A percentile compares a stretch with the other conserved stretches of the same genome.
phyloP scores from a whole-genome alignment of 768 basidiomycete species.

The Kwoniella shandongensis region DNA sequence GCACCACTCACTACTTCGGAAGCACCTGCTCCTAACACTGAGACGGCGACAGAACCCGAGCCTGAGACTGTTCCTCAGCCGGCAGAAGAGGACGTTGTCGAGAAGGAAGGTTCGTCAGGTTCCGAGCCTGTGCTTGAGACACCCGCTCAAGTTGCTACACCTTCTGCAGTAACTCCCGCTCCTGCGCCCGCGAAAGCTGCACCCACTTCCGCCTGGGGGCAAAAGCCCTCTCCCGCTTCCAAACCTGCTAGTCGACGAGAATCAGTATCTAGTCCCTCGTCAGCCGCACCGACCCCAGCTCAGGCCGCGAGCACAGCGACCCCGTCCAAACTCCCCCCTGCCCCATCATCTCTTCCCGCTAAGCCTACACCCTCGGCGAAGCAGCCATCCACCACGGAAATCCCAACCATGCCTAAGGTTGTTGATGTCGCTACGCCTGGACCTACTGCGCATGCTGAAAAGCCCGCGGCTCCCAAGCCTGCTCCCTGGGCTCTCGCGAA shows the following conservation, averaged over 20 bases:
- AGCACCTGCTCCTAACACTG: not conserved
- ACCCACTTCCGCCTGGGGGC: constrained; percentile 35
- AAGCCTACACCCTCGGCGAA: constrained; percentile 25
- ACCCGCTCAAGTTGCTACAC: constrained; percentile 37
- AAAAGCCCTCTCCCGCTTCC: constrained; percentile 17
- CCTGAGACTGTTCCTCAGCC: not conserved
- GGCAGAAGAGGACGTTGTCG: not conserved
- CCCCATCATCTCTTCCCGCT: constrained; percentile 35
- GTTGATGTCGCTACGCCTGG: constrained; percentile 27
- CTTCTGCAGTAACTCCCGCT: constrained; percentile 32
- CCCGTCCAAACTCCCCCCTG: constrained; percentile 27
- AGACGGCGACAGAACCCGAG: not conserved
- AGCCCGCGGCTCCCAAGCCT: constrained; percentile 26
- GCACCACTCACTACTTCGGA: constrained; percentile 11
- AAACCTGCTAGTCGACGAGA: constrained; percentile 24
- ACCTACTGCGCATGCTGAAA: constrained; percentile 20
- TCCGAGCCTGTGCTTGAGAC: constrained; percentile 16
- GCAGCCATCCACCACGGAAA: constrained; percentile 5
- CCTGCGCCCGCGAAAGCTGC: constrained; percentile 38
- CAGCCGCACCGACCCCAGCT: constrained; percentile 51
- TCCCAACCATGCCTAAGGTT: constrained; percentile 9
- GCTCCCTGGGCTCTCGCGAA: constrained; percentile 55
- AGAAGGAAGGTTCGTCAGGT: constrained; percentile 5
- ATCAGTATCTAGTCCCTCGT: constrained; percentile 31
- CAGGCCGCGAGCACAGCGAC: constrained; percentile 59